Evolutionary conservation across 2,329 filamentous ascomycete genomes (phyloP), one percentile per base, ranked within the genome.

Genomic region (Epichloe gansuensis): DNA sequence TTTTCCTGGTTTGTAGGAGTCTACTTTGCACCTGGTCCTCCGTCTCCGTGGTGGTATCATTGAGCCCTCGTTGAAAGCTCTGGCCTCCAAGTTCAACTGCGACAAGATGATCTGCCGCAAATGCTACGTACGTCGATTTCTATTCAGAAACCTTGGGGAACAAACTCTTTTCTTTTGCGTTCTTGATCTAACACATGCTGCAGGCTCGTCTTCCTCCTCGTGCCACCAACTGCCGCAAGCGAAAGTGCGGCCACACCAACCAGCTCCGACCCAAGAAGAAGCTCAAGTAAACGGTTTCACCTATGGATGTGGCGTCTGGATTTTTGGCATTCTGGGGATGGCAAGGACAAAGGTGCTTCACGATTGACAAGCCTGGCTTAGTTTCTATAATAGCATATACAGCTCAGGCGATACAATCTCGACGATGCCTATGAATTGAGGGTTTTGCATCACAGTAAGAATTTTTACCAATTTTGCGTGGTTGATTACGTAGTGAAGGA

Each of bases 201-300:
- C 55, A 82, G 78, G 81, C 81, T 59, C 91, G 91, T 75, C 90
- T 97, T 61, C 91, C 91, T 63, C 91, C 91, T 65, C 89, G 93
- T 84, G 93, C 93, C 69, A 96, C 91, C 83, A 98, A 98, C 88
- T 98, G 93, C 88, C 84, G 91, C 70, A 97, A 97, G 90, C 91
- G 91, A 81, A 97, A 97, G 85, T 97, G 91, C 78, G 93, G 91
- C 61, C 93, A 97, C 86, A 94, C 86, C 80, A 97, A 97, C 88
- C 93, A 98, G 85, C 88, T 98, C 74, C 89, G 93, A 78, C 93
- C 93, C 76, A 98, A 98, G 91, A 98, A 98, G 91, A 98, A 98
- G 91, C 84, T 95, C 74, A 95, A 96, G 80, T 76, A 75, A 67
- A 70, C 67, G 65, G 69, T 68, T 65, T 43, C 55, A 55, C 62